These are phyloP conservation scores for Wolfiporia cocos DNA, from an alignment of 1,284 basidiomycete species.

Conservation along the genomic window DNA sequence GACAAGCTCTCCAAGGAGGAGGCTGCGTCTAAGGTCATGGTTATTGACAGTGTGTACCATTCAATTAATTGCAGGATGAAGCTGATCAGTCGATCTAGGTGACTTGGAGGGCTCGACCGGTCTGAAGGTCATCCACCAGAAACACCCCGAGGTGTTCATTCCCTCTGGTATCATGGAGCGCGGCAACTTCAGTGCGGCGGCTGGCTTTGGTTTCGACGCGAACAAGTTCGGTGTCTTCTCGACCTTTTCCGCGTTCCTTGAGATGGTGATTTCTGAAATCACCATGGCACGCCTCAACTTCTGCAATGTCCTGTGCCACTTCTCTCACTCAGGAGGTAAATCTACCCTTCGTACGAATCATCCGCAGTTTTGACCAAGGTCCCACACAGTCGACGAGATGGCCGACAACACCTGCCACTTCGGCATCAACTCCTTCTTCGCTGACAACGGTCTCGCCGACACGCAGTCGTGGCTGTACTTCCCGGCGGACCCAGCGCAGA, in stretches of 20 bases:
- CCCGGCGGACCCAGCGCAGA: slow-evolving; percentile 78
- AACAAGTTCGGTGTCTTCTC: slow-evolving; percentile 80
- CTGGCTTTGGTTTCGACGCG: slow-evolving; percentile 75
- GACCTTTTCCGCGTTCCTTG: slow-evolving; percentile 84
- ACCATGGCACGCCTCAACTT: slow-evolving; percentile 88
- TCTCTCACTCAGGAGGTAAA: slow-evolving; percentile 79
- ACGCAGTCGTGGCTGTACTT: slow-evolving; percentile 77
- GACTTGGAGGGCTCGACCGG: slow-evolving; percentile 86
- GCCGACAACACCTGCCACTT: slow-evolving; percentile 86
- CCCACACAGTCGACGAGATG: slow-evolving; percentile 58
- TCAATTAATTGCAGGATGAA: too few species aligned
- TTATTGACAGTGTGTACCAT: slow-evolving; percentile 72
- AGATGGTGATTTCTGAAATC: slow-evolving; percentile 83
- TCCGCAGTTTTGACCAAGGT: neutral
- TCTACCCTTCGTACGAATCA: slow-evolving; percentile 3
- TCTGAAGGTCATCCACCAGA: slow-evolving; percentile 78
- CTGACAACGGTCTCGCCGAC: slow-evolving; percentile 79
- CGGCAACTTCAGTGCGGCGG: slow-evolving; percentile 63
- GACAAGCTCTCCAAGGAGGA: slow-evolving; percentile 72
- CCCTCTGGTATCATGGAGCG: slow-evolving; percentile 58
- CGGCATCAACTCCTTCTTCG: slow-evolving; percentile 80
- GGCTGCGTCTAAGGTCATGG: slow-evolving; percentile 74
- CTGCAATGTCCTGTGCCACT: slow-evolving; percentile 82
- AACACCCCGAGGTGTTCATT: slow-evolving; percentile 82
- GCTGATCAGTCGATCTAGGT: too few species aligned